These are phyloP conservation scores for Jatropha multifida DNA, from an alignment of 441 rosid species.

Conservation along the genomic window DNA sequence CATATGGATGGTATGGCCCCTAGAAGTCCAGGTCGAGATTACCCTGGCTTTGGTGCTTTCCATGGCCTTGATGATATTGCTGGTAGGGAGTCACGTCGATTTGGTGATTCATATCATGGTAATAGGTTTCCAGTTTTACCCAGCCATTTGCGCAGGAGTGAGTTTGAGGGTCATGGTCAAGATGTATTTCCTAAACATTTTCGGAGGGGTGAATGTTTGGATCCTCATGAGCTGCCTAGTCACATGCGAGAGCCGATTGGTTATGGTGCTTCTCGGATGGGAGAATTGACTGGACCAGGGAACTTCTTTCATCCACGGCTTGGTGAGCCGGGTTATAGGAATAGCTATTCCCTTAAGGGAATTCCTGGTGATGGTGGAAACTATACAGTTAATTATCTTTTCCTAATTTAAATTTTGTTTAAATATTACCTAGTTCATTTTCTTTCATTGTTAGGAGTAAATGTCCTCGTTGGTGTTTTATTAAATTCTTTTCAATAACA, in stretches of 20 bases:
- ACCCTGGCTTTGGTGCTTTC: slow-evolving; percentile 43
- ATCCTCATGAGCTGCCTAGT: slow-evolving; percentile 38
- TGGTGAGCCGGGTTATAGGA: slow-evolving; percentile 71
- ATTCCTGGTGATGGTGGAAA: slow-evolving; percentile 47
- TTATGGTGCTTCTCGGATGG: slow-evolving; percentile 45
- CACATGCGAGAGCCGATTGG: slow-evolving; percentile 46
- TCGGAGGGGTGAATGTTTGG: slow-evolving; percentile 53
- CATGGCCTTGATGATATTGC: slow-evolving; percentile 41
- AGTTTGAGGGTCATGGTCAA: slow-evolving; percentile 56
- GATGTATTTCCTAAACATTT: slow-evolving; percentile 48
- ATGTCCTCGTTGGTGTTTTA: neutral
- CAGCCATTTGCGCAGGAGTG: slow-evolving; percentile 44
- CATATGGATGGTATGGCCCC: slow-evolving; percentile 43
- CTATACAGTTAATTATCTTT: slow-evolving; percentile 41
- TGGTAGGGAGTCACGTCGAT: slow-evolving; percentile 42
- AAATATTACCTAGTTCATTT: slow-evolving; percentile 1
- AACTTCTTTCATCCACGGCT: slow-evolving; percentile 37
- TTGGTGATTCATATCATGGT: slow-evolving; percentile 44
- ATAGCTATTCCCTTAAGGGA: slow-evolving; percentile 48
- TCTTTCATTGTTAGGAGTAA: neutral
- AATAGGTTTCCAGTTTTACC: slow-evolving; percentile 45
- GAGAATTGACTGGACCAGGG: slow-evolving; percentile 41
- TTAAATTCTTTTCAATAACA: neutral
- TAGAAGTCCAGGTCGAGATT: slow-evolving; percentile 61
- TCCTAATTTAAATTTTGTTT: neutral